Base-by-base conservation (phyloP, 2,329 filamentous ascomycete species). In the Neonectria faginata region DNA sequence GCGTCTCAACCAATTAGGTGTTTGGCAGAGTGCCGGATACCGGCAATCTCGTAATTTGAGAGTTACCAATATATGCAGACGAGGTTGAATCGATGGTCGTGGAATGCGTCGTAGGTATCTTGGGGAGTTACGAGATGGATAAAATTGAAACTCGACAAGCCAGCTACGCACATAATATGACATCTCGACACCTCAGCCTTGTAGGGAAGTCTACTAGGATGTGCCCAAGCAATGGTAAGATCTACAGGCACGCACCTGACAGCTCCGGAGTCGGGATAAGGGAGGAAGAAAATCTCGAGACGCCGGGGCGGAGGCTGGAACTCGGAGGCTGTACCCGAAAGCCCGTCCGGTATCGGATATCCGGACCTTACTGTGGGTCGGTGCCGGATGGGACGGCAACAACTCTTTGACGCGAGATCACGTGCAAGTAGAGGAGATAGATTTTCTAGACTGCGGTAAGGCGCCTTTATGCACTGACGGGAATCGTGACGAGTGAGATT, bases 251-350 rank as follows among this genome's bases (percentile, higher is more conserved):
- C 27, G 45, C 36, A 10, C 12, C 27, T 16, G 18, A 18, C 25
- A 3, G 5, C 25, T 51, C 39, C 50, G 31, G 4, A 5, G 31
- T 14, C 41, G 18, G 39, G 48, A 20, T 25, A 20, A n/a, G 27
- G 29, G 14, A 39, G 7, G 10, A 29, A n/a, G 36, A 25, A 29
- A 7, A 31, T 33, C 10, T 12, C 16, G 7, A 36, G 11, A 39
- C 27, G 31, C 16, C 56, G 22, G 45, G 56, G 25, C 56, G 45
- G 45, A 51, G 22, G 33, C 10, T 54, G 29, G 22, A 33, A 9
- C 42, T 53, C 54, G 54, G 60, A 25, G 41, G 36, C 36, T 29
- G 25, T 44, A 27, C 4, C 60, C 41, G 53, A 52, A n/a, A 16
- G 8, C 14, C 54, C 60, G 55, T 53, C 36, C 18, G 33, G 16